Evolutionary conservation across 305 asterid genomes (phyloP), one percentile per base, ranked within the genome.

Genomic region (Ruellia speciosa): DNA sequence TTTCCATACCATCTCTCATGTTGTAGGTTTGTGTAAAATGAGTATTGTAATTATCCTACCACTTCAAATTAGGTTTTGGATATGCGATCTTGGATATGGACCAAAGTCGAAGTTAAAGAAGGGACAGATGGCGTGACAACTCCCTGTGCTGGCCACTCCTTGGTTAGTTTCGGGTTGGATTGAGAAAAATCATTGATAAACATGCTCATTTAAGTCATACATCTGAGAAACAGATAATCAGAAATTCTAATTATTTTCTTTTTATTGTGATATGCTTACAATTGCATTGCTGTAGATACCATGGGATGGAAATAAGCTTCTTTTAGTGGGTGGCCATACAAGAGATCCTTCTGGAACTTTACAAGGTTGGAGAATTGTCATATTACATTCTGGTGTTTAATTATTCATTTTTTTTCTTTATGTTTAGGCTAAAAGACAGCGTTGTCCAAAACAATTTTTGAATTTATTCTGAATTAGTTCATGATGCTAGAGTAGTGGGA

Each of bases 111-210:
- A 75, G 79, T 75, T 69, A 82, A 72, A 77, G 77, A 70, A 45
- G 81, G 77, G 52, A 63, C 72, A 49, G 86, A 69, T 63, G 75
- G 63, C 31, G 64, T 58, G 56, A 58, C 77, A 19, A 64, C 85
- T 79, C 86, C 95, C 55, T 79, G 95, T 70, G 94, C 97, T 35
- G 97, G 99, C 58, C 99, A 88, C 77, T 66, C 95, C 62, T 81
- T 92, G 96, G 95, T 92, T 74, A 78, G 99, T 84, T 62, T 65
- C 39, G 40, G 41, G 45, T 7, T 13, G 10, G 47, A 41, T 41
- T 41, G 3, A 3, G 47, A n/a, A n/a, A n/a, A n/a, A n/a, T n/a
- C n/a, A n/a, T n/a, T 12, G 14, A 41, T 41, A 12, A n/a, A 43
- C 14, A 43, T 43, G 16, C 49, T n/a, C 16, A 62, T 52, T 67